These are phyloP conservation scores for Leishmania lainsoni DNA, from an alignment of 208 protist species.

Conservation along the genomic window DNA sequence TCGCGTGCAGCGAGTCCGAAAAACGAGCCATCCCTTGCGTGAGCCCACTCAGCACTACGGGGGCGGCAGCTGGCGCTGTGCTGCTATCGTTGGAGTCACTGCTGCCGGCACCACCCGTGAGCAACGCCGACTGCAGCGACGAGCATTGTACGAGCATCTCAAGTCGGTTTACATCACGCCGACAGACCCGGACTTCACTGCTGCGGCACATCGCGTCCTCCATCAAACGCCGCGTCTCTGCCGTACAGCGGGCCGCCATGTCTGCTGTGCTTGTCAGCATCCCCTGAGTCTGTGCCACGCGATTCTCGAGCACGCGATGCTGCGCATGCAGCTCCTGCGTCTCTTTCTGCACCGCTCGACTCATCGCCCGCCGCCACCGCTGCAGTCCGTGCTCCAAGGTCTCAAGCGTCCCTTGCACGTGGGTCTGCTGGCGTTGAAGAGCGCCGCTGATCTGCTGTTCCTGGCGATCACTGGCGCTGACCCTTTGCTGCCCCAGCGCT, in stretches of 20 bases:
- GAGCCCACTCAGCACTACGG: constrained; percentile 7
- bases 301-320: constrained; percentile 37
- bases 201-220: constrained; percentile 47
- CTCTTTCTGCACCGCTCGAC: constrained; percentile 28
- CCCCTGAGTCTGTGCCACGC: constrained; percentile 61
- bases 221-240: constrained; percentile 51
- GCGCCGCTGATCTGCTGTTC: constrained; percentile 57
- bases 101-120: background rate
- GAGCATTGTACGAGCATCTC: constrained; percentile 68
- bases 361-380: constrained; percentile 43
- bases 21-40: constrained; percentile 38
- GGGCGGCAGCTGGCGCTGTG: background rate
- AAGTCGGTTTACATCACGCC: constrained; percentile 74
- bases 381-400: constrained; percentile 43
- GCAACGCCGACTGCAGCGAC: constrained; percentile 1
- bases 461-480: constrained; percentile 7
- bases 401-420: constrained; percentile 43
- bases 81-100: background rate
- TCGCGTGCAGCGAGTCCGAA: constrained; percentile 42
- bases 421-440: constrained; percentile 48
- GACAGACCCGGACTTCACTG: constrained; percentile 62
- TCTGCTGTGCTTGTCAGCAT: constrained; percentile 47
- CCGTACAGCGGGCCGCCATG: constrained; percentile 32
- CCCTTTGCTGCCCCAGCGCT: constrained; percentile 28
- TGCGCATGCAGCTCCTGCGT: constrained; percentile 26